Percentiles rank a stretch among this genome's conserved stretches.
Conservation (phyloP, 352 stramenopile genomes). For the Elongisporangium senticosum region DNA sequence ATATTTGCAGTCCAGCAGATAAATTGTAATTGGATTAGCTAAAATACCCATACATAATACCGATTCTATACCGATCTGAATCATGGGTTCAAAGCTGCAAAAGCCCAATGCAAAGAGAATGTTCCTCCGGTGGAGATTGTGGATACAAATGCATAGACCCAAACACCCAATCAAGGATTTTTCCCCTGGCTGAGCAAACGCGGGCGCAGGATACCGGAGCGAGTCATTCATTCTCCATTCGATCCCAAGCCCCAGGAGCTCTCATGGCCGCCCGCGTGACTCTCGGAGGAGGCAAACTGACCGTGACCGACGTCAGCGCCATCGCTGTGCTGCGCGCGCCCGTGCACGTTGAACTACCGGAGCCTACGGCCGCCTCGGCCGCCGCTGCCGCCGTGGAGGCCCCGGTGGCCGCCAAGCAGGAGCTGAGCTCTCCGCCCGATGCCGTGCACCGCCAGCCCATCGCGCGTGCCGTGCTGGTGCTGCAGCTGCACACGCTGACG, state of each 20-base stretch:
- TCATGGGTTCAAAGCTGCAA: not conserved
- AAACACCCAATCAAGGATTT: too few relatives aligned
- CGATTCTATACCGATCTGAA: not conserved
- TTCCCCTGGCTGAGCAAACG: too few relatives aligned
- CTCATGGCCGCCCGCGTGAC: constrained; percentile 40
- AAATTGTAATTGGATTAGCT: too few relatives aligned
- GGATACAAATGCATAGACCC: too few relatives aligned
- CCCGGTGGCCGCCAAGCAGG: not conserved
- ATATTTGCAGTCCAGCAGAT: not conserved
- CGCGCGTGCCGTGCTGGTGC: constrained; percentile 22
- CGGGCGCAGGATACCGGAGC: not conserved
- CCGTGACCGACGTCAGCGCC: constrained; percentile 51
- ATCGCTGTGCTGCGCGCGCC: constrained; percentile 43
- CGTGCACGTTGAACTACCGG: constrained; percentile 28
- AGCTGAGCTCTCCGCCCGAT: not conserved
- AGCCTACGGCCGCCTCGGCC: not conserved
- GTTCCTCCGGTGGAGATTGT: not conserved
- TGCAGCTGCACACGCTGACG: constrained; percentile 20
- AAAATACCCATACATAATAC: not conserved
- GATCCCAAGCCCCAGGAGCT: constrained; percentile 5
- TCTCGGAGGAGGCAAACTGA: constrained; percentile 46
- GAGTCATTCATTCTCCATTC: not conserved
- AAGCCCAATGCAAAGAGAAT: not conserved
- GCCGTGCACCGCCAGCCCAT: constrained; percentile 3
- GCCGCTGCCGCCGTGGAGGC: constrained; percentile 5